phyloP scores from a whole-genome alignment of 164 flowering plant genomes.

The Stephania cephalantha region DNA sequence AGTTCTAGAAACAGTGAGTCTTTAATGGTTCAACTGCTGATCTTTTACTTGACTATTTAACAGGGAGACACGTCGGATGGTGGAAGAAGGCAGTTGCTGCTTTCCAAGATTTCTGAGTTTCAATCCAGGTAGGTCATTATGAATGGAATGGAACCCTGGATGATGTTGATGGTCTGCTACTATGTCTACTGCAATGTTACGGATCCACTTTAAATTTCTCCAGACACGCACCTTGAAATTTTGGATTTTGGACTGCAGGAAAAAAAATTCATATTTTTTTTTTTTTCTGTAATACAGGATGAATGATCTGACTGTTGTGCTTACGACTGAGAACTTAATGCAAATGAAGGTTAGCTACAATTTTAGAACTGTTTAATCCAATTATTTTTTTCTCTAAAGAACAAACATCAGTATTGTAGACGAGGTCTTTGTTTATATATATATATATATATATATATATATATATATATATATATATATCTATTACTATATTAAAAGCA shows the following conservation, averaged over 20 bases:
- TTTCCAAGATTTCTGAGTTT: conserved; percentile 55
- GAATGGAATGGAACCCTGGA: neutral
- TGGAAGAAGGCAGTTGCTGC: conserved; percentile 63
- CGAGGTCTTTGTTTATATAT: too few relatives aligned
- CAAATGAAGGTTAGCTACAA: conserved; percentile 47
- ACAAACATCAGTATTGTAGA: neutral
- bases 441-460: too few relatives aligned
- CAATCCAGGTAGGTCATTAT: conserved; percentile 49
- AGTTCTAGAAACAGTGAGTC: too few relatives aligned
- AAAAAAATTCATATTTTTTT: neutral
- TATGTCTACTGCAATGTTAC: neutral
- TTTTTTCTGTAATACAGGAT: conserved; percentile 39
- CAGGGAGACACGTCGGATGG: conserved; percentile 54
- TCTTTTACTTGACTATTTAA: conserved; percentile 2
- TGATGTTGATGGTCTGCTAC: neutral
- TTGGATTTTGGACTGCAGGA: neutral
- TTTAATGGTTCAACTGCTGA: too few relatives aligned
- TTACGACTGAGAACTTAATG: conserved; percentile 51
- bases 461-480: too few relatives aligned
- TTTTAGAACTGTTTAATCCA: neutral
- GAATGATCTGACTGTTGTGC: conserved; percentile 57
- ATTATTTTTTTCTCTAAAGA: neutral
- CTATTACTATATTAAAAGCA: too few relatives aligned
- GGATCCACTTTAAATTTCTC: neutral
- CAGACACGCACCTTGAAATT: neutral